These are phyloP conservation scores for Stipa capillata DNA, from an alignment of 176 grass and related monocot species.

Conservation along the genomic window DNA sequence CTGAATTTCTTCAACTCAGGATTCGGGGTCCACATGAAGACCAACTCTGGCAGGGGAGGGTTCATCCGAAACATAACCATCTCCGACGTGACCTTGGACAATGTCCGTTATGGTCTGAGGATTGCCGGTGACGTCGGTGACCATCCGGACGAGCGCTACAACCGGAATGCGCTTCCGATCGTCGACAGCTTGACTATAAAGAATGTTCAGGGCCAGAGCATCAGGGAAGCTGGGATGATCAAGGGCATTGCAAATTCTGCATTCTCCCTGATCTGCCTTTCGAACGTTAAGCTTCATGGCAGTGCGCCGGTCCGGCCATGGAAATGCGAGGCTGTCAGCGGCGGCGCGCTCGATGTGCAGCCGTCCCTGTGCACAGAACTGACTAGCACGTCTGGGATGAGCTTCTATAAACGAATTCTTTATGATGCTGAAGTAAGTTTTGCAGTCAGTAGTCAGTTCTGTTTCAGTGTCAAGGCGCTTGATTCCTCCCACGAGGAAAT, in stretches of 20 bases:
- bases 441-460: neutral
- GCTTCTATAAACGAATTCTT: slow-evolving; percentile 54
- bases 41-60: slow-evolving; percentile 82
- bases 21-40: slow-evolving; percentile 81
- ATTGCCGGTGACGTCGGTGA: slow-evolving; percentile 68
- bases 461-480: neutral
- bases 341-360: slow-evolving; percentile 57
- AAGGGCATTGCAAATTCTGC: slow-evolving; percentile 63
- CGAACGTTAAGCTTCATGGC: slow-evolving; percentile 50
- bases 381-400: slow-evolving; percentile 41
- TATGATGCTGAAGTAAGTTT: slow-evolving; percentile 35
- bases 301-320: slow-evolving; percentile 19
- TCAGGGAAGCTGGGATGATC: slow-evolving; percentile 69
- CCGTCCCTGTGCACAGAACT: slow-evolving; percentile 61
- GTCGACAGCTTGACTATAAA: slow-evolving; percentile 62
- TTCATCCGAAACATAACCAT: slow-evolving; percentile 79
- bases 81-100: slow-evolving; percentile 56
- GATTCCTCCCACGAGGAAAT: neutral
- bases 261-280: slow-evolving; percentile 72
- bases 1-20: slow-evolving; percentile 61
- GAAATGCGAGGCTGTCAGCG: slow-evolving; percentile 66
- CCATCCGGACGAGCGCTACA: slow-evolving; percentile 61
- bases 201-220: slow-evolving; percentile 67
- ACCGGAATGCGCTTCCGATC: slow-evolving; percentile 50
- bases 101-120: slow-evolving; percentile 50